These are phyloP conservation scores for Eragrostis nindensis DNA, from an alignment of 176 grass and related monocot genomes.

Conservation along the genomic window DNA sequence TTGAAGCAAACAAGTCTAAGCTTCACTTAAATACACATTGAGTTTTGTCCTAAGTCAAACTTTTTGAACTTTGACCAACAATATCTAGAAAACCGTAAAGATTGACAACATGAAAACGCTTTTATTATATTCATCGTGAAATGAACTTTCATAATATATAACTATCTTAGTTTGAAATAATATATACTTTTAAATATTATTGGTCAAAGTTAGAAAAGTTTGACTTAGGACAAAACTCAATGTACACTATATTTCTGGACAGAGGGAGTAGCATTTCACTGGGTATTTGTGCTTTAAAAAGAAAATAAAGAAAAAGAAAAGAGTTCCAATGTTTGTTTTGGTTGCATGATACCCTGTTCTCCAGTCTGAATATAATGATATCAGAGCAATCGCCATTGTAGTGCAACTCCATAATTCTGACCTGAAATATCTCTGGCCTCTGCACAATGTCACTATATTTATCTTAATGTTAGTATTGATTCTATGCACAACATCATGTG, in stretches of 20 bases:
- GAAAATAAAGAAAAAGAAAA: neutral
- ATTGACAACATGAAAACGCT: too few species aligned
- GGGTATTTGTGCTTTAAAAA: neutral
- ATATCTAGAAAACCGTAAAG: too few species aligned
- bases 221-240: too few species aligned
- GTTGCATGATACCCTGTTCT: conserved; percentile 12
- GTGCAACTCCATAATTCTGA: conserved; percentile 22
- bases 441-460: conserved; percentile 6
- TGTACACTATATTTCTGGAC: too few species aligned
- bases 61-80: too few species aligned
- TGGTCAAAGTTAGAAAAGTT: too few species aligned
- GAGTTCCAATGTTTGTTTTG: neutral
- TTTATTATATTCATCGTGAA: too few species aligned
- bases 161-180: too few species aligned
- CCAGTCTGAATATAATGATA: conserved; percentile 20
- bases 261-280: conserved; percentile 17
- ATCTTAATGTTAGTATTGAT: neutral
- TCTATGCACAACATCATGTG: neutral
- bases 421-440: conserved; percentile 1
- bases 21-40: conserved; percentile 9
- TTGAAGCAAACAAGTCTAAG: neutral
- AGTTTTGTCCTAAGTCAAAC: too few species aligned
- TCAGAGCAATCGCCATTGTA: neutral
- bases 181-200: too few species aligned
- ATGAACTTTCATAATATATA: too few species aligned